These are phyloP conservation scores for Penicillium pulvis DNA, from an alignment of 495 filamentous ascomycete species.

Conservation along the genomic window DNA sequence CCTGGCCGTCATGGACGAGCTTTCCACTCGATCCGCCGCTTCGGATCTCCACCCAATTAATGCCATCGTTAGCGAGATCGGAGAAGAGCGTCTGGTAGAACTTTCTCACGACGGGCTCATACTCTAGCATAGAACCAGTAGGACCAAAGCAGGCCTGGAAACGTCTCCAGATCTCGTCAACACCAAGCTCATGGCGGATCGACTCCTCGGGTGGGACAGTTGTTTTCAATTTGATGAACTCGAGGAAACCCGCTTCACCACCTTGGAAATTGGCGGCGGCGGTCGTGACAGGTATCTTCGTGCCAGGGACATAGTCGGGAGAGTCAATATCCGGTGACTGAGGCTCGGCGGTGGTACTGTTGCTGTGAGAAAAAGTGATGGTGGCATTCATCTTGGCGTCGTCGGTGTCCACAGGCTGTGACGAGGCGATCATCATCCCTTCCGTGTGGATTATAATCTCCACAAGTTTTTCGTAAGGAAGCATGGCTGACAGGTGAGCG, in stretches of 20 bases:
- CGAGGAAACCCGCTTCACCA: background rate
- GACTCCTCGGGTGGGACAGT: background rate
- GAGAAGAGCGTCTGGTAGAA: background rate
- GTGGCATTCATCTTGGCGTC: background rate
- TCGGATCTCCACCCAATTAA: background rate
- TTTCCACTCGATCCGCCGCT: background rate
- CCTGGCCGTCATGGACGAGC: background rate
- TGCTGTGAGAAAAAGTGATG: background rate
- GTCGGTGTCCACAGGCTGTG: background rate
- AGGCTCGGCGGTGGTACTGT: background rate
- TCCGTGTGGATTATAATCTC: background rate
- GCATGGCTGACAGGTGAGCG: constrained; percentile 23
- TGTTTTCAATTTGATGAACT: background rate
- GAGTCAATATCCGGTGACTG: background rate
- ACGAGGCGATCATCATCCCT: background rate
- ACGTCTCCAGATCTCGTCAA: background rate
- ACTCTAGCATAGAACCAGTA: background rate
- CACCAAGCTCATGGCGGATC: background rate
- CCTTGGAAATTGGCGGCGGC: background rate
- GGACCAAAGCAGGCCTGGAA: background rate
- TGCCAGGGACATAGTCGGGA: background rate
- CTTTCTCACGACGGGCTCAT: background rate
- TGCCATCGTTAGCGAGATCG: background rate
- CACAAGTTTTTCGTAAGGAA: constrained; percentile 8
- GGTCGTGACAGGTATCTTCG: background rate